phyloP scores from a whole-genome alignment of 2,329 filamentous ascomycete genomes.

The Harringtonia aguacate region DNA sequence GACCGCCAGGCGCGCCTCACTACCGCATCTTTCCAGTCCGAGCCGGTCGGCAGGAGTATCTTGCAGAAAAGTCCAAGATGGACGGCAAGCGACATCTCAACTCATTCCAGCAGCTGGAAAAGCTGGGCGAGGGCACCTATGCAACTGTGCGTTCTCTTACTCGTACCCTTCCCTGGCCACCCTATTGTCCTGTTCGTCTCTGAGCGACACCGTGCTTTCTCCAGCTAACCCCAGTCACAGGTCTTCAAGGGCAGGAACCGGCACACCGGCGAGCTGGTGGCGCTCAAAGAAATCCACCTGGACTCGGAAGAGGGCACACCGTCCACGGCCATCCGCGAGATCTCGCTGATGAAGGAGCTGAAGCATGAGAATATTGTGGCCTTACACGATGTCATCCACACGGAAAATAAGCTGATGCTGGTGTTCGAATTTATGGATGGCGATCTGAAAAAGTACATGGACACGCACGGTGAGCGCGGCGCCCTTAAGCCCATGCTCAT shows the following conservation, averaged over 20 bases:
- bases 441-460: conserved; percentile 98
- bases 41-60: conserved; percentile 5
- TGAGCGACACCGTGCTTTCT: background rate
- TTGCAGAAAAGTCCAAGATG: conserved; percentile 41
- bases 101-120: conserved; percentile 98
- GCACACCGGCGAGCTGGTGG: conserved; percentile 92
- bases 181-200: too few relatives aligned
- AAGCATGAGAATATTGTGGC: conserved; percentile 98
- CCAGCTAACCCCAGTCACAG: conserved; percentile 33
- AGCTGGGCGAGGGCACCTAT: conserved; percentile 97
- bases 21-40: conserved; percentile 14
- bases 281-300: conserved; percentile 96
- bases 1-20: conserved; percentile 19
- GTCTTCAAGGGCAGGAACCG: conserved; percentile 95
- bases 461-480: conserved; percentile 79
- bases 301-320: conserved; percentile 97
- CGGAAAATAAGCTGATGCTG: conserved; percentile 98
- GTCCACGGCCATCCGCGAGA: conserved; percentile 94
- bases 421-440: conserved; percentile 99
- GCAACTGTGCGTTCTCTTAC: conserved; percentile 64
- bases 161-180: too few relatives aligned
- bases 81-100: conserved; percentile 87
- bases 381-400: conserved; percentile 97
- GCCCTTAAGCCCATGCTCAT: conserved; percentile 82
- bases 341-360: conserved; percentile 97